A percentile compares a stretch with the other conserved stretches of the same genome.
Evolutionary conservation across 2,329 filamentous ascomycete genomes (phyloP).

Genomic region (Fusarium continuum): DNA sequence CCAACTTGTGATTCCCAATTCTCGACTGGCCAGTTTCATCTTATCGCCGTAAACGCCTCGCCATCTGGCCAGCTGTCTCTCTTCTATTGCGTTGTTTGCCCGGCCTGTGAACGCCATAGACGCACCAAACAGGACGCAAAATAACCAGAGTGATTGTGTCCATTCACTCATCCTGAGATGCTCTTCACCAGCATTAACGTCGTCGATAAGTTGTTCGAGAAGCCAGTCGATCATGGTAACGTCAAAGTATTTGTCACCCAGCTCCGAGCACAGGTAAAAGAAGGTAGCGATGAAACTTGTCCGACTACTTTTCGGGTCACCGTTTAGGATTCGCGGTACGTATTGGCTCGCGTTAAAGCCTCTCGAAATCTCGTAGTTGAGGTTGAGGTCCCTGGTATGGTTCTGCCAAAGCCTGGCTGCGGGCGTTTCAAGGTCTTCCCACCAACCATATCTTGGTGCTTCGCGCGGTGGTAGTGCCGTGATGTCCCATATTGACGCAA

Average conservation of each 20-base stretch:
- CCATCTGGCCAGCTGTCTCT: slow-evolving; percentile 51
- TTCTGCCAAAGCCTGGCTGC: slow-evolving; percentile 51
- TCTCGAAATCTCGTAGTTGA: slow-evolving; percentile 51
- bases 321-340: slow-evolving; percentile 48
- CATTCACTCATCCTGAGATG: slow-evolving; percentile 54
- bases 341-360: slow-evolving; percentile 47
- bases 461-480: slow-evolving; percentile 48
- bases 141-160: slow-evolving; percentile 56
- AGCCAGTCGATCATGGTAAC: slow-evolving; percentile 57
- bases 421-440: slow-evolving; percentile 49
- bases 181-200: slow-evolving; percentile 53
- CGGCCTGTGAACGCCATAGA: slow-evolving; percentile 53
- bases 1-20: slow-evolving; percentile 52
- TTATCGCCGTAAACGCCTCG: slow-evolving; percentile 53
- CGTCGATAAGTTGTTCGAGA: slow-evolving; percentile 56
- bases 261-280: slow-evolving; percentile 57
- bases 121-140: slow-evolving; percentile 57
- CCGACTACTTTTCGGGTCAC: slow-evolving; percentile 52
- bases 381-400: slow-evolving; percentile 48
- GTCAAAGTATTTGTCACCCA: slow-evolving; percentile 54
- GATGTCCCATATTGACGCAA: slow-evolving; percentile 55
- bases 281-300: slow-evolving; percentile 58
- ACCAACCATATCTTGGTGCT: slow-evolving; percentile 50
- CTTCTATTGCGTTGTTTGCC: slow-evolving; percentile 48
- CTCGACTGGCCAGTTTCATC: slow-evolving; percentile 51